Evolutionary conservation across 2,329 filamentous ascomycete species (phyloP).

Genomic region (Coniochaeta sp.): DNA sequence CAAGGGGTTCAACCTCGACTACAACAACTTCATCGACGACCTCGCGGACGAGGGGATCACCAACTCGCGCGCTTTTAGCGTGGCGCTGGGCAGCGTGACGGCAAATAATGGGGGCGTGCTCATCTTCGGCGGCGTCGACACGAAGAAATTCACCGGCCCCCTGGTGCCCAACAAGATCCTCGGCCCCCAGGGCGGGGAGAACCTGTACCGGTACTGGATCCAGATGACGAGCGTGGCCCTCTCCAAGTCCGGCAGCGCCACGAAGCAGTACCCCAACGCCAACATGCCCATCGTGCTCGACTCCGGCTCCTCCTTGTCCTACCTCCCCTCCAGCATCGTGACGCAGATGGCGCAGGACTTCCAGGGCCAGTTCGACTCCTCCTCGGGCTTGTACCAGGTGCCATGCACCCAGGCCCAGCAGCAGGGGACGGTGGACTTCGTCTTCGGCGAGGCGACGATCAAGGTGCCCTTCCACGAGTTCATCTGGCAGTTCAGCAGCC

Average conservation of each 20-base stretch:
- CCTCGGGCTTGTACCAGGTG: constrained; percentile 35
- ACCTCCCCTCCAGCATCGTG: constrained; percentile 37
- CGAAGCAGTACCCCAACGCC: constrained; percentile 13
- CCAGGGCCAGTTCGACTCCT: constrained; percentile 28
- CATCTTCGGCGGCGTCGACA: constrained; percentile 63
- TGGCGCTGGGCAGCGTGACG: constrained; percentile 57
- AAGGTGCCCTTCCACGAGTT: constrained; percentile 40
- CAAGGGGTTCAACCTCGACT: constrained; percentile 34
- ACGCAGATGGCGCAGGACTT: constrained; percentile 35
- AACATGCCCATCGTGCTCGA: constrained; percentile 32
- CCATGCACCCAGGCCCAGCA: constrained; percentile 30
- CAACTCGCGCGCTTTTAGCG: constrained; percentile 54
- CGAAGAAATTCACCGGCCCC: constrained; percentile 52
- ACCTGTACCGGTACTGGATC: constrained; percentile 3
- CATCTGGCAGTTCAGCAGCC: constrained; percentile 33
- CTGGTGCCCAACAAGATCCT: constrained; percentile 26
- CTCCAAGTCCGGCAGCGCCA: constrained; percentile 8
- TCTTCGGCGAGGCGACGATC: constrained; percentile 34
- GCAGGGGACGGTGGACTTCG: constrained; percentile 39
- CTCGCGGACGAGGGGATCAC: constrained; percentile 45
- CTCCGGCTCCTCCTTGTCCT: constrained; percentile 43
- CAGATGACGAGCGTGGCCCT: not conserved
- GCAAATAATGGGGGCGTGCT: constrained; percentile 51
- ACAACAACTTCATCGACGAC: constrained; percentile 46
- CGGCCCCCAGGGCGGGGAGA: not conserved